Evolutionary conservation across 2,329 filamentous ascomycete species (phyloP).

Genomic region (Nemania sp.): DNA sequence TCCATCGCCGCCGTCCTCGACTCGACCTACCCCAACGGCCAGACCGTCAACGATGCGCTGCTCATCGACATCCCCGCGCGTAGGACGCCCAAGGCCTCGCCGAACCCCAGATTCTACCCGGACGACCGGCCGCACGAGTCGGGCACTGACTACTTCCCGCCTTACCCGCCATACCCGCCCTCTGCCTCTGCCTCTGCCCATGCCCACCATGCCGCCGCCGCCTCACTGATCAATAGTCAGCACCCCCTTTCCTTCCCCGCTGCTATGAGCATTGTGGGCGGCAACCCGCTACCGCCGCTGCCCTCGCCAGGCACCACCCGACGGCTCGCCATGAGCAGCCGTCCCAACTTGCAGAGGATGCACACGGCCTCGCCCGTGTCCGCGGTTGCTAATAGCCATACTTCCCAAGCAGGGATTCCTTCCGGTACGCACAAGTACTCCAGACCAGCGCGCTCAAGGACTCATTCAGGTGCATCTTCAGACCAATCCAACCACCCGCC

Average conservation of each 20-base stretch:
- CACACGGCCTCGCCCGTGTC: conserved; percentile 74
- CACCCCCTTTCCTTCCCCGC: conserved; percentile 48
- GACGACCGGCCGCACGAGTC: conserved; percentile 42
- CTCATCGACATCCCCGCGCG: conserved; percentile 82
- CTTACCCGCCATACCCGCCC: conserved; percentile 40
- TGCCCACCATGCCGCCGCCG: conserved; percentile 34
- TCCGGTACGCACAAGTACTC: conserved; percentile 46
- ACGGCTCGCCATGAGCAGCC: conserved; percentile 38
- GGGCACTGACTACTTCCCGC: conserved; percentile 42
- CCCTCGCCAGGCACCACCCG: conserved; percentile 78
- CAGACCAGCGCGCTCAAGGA: conserved; percentile 54
- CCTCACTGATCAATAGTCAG: conserved; percentile 32
- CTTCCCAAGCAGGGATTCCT: conserved; percentile 43
- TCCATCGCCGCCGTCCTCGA: conserved; percentile 77
- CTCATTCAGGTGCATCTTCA: conserved; percentile 61
- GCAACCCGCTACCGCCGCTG: conserved; percentile 76
- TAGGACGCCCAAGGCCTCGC: conserved; percentile 80
- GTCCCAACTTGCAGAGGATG: conserved; percentile 63
- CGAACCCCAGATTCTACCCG: conserved; percentile 46
- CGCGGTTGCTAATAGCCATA: conserved; percentile 56
- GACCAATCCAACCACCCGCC: conserved; percentile 52
- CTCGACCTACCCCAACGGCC: conserved; percentile 81
- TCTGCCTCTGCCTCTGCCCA: no score
- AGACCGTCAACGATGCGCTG: conserved; percentile 85
- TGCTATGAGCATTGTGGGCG: conserved; percentile 79